Evolutionary conservation across 164 flowering plant species (phyloP).

Genomic region (Pachysandra terminalis): DNA sequence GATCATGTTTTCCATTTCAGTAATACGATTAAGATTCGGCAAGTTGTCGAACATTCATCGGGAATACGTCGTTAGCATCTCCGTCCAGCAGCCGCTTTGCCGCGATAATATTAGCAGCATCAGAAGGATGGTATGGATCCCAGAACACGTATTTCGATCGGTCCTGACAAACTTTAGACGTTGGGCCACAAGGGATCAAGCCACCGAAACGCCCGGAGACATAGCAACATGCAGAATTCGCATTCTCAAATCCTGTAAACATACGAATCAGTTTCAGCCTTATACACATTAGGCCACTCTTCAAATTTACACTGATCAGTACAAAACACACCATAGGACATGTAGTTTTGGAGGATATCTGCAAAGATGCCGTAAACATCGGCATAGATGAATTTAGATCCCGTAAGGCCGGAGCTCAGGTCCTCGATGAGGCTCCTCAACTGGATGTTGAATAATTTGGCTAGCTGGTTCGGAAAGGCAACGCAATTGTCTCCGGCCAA

Average conservation of each 20-base stretch:
- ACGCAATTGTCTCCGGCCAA: slow-evolving; percentile 42
- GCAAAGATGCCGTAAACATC: slow-evolving; percentile 46
- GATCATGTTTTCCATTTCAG: background rate
- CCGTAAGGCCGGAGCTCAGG: slow-evolving; percentile 33
- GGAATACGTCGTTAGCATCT: slow-evolving; percentile 23
- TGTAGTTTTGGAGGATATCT: slow-evolving; percentile 44
- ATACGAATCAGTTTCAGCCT: background rate
- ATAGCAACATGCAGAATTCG: slow-evolving; percentile 37
- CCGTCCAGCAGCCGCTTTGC: slow-evolving; percentile 42
- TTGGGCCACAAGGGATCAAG: slow-evolving; percentile 36
- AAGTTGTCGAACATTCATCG: slow-evolving; percentile 40
- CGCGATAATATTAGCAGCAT: slow-evolving; percentile 39
- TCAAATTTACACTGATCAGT: no score
- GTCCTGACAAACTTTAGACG: slow-evolving; percentile 37
- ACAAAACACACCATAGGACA: slow-evolving; percentile 53
- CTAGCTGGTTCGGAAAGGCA: slow-evolving; percentile 45
- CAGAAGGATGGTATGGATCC: slow-evolving; percentile 61
- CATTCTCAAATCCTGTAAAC: slow-evolving; percentile 39
- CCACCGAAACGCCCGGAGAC: slow-evolving; percentile 37
- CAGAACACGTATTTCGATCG: slow-evolving; percentile 54
- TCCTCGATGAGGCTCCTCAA: slow-evolving; percentile 40
- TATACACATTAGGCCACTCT: no score
- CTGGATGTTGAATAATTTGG: slow-evolving; percentile 40
- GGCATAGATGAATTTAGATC: slow-evolving; percentile 47
- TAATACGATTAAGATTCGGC: slow-evolving; percentile 2